Evolutionary conservation across 140 eudicot genomes (phyloP).

Genomic region (Flaveria floridana): DNA sequence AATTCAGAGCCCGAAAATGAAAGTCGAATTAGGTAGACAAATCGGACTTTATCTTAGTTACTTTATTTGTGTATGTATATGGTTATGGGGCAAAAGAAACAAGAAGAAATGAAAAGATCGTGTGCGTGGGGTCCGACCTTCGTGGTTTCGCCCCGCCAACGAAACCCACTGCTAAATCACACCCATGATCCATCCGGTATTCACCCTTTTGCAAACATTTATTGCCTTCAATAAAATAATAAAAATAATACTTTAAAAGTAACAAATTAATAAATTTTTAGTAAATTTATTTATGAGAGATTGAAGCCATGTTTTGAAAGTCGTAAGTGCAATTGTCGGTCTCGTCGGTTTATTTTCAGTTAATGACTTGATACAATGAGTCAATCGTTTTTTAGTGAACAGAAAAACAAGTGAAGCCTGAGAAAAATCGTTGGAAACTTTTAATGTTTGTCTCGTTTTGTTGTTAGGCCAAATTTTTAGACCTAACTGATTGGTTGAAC

Average conservation of each 20-base stretch:
- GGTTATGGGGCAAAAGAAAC: slow-evolving; percentile 29
- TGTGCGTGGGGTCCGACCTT: slow-evolving; percentile 34
- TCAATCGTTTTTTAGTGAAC: not conserved
- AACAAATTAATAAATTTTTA: not conserved
- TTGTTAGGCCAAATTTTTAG: not conserved
- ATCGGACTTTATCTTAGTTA: slow-evolving; percentile 29
- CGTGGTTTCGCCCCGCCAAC: slow-evolving; percentile 30
- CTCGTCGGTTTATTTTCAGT: not conserved
- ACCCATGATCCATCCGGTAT: not conserved
- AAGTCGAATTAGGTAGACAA: slow-evolving; percentile 29
- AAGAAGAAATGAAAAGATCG: slow-evolving; percentile 30
- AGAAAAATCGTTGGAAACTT: not conserved
- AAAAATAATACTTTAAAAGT: not conserved
- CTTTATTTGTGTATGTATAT: slow-evolving; percentile 37
- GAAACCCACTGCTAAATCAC: slow-evolving; percentile 21
- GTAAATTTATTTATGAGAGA: not conserved
- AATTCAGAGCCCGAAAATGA: not conserved
- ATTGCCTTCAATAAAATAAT: not conserved
- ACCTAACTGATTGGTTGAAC: not conserved
- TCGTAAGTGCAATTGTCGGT: not conserved
- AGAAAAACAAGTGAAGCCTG: not conserved
- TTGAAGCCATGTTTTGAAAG: not conserved
- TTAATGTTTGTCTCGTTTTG: not conserved
- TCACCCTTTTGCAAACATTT: not conserved
- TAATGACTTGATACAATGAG: not conserved